Conservation (phyloP, 192 early-diverging fungal genomes). For the Diversispora eburnea region DNA sequence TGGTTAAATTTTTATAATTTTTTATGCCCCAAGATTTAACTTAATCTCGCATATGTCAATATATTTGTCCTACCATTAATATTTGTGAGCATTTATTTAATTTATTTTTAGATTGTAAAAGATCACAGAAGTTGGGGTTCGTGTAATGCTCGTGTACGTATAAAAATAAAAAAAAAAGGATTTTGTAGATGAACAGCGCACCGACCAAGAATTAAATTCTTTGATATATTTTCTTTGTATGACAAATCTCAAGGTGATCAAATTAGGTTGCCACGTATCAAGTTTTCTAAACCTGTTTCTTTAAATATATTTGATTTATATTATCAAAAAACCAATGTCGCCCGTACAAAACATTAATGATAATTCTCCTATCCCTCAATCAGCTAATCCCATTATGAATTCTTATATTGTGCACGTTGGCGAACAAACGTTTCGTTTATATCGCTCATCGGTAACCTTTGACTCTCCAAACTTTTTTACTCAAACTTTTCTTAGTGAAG, state of each 20-base stretch:
- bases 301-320: neutral
- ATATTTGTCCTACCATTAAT: too few species aligned
- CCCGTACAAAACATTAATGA: constrained; percentile 3
- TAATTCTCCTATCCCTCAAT: neutral
- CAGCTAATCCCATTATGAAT: constrained; percentile 11
- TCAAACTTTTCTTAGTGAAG: constrained; percentile 19
- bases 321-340: constrained; percentile 1
- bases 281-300: neutral
- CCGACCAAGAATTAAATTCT: neutral
- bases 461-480: constrained; percentile 28
- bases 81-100: too few species aligned
- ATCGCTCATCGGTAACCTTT: constrained; percentile 23
- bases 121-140: neutral
- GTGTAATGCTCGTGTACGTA: neutral
- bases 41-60: too few species aligned
- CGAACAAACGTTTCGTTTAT: constrained; percentile 24
- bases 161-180: neutral
- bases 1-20: too few species aligned
- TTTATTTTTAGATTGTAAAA: too few species aligned
- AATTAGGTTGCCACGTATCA: neutral
- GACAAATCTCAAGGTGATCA: neutral
- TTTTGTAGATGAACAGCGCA: neutral
- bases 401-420: constrained; percentile 26
- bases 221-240: neutral
- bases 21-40: too few species aligned